Evolutionary conservation across 257 asterid genomes (phyloP).

Genomic region (Capsicum rhomboideum): DNA sequence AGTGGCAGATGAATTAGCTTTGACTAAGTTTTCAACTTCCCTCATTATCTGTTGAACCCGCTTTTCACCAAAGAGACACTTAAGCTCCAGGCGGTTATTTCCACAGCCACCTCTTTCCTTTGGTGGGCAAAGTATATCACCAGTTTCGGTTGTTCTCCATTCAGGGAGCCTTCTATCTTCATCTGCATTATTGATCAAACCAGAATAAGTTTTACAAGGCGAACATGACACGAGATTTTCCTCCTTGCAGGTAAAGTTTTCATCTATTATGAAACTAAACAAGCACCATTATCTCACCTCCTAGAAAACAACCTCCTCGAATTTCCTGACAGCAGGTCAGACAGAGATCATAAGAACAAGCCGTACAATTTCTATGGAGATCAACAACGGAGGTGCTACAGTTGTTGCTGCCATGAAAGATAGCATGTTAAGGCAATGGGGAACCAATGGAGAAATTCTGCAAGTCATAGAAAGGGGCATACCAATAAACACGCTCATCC

Average conservation of each 20-base stretch:
- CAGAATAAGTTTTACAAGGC: neutral
- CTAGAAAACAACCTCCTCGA: conserved; percentile 38
- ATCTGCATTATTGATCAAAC: neutral
- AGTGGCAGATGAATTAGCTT: neutral
- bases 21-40: conserved; percentile 18
- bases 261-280: conserved; percentile 12
- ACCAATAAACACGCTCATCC: conserved; percentile 55
- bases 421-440: neutral
- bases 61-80: conserved; percentile 26
- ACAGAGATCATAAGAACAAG: conserved; percentile 59
- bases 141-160: conserved; percentile 34
- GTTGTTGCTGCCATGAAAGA: conserved; percentile 34
- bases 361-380: conserved; percentile 52
- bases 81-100: conserved; percentile 27
- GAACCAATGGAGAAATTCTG: neutral
- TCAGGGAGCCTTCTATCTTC: conserved; percentile 21
- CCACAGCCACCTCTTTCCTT: conserved; percentile 53
- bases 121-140: conserved; percentile 54
- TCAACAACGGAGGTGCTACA: conserved; percentile 60
- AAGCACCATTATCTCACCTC: conserved; percentile 13
- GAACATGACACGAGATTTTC: neutral
- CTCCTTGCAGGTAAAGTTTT: conserved; percentile 21
- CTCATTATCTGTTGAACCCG: conserved; percentile 27
- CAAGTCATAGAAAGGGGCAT: conserved; percentile 1
- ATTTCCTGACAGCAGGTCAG: conserved; percentile 52